Base-by-base conservation (phyloP, 2,329 filamentous ascomycete genomes). In the Claviceps citrina region DNA sequence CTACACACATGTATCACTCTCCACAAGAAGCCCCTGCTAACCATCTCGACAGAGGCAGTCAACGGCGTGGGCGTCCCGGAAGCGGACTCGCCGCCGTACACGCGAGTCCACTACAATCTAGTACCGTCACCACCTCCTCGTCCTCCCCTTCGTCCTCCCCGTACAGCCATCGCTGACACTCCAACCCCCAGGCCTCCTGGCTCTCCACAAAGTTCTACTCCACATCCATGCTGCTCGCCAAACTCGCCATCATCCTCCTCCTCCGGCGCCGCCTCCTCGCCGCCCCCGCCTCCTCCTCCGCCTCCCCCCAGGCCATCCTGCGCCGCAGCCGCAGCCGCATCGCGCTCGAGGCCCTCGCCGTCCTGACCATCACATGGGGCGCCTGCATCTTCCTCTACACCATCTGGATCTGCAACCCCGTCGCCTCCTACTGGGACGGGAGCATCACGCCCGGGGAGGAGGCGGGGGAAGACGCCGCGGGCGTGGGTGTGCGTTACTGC, bases 171-270 rank as follows among this genome's bases (percentile, higher is more conserved):
- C 16, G 24, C 22, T 36, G 13, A 32, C 31, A 32, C n/a, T n/a
- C n/a, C 7, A 24, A 24, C 13, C 15, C 8, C 13, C 27, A 43
- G 42, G 44, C 39, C 35, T 44, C 44, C 3, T 46, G 44, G 44
- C 42, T 46, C 10, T 37, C 42, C n/a, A 40, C 34, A 16, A 46
- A 46, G 22, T 44, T 46, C n/a, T 44, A 39, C 31, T 38, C 39
- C 3, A 22, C 36, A 7, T 44, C 42, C 9, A 44, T 44, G 39
- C 25, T 41, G 6, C 40, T 38, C 37, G 40, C 31, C 40, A 39
- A 42, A 24, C 38, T 46, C 9, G 39, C 42, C 31, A 46, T 46
- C 25, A 46, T 46, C 13, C 22, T 46, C 15, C 44, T 46, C 22
- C 33, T 46, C 15, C 39, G n/a, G n/a, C n/a, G 42, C 13, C 40